A percentile compares a stretch with the other conserved stretches of the same genome.
Evolutionary conservation across 371 early-diverging fungal genomes (phyloP).

Genomic region (Apophysomyces trapeziformis): DNA sequence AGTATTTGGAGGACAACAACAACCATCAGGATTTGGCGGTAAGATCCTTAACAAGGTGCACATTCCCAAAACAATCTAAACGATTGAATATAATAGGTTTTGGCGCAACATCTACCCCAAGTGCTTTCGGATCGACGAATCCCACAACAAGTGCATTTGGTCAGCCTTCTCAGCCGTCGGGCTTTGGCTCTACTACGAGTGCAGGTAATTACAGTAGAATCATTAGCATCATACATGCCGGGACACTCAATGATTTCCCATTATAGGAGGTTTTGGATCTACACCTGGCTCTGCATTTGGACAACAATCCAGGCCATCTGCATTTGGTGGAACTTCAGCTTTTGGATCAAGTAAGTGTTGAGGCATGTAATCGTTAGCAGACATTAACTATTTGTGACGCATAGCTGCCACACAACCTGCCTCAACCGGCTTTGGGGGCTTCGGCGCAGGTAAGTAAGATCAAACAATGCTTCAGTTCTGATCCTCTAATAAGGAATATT

Average conservation of each 20-base stretch:
- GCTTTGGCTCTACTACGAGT: slow-evolving; percentile 41
- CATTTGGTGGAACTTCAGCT: slow-evolving; percentile 45
- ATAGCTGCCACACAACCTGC: slow-evolving; percentile 16
- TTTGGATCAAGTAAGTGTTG: slow-evolving; percentile 48
- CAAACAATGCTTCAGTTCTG: not conserved
- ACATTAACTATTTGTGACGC: slow-evolving; percentile 11
- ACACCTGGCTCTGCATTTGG: slow-evolving; percentile 54
- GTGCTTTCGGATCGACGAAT: slow-evolving; percentile 42
- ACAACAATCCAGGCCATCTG: slow-evolving; percentile 40
- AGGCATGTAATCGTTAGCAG: not conserved
- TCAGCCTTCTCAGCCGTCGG: slow-evolving; percentile 46
- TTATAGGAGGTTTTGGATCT: slow-evolving; percentile 44
- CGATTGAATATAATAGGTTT: slow-evolving; percentile 39
- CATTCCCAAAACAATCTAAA: slow-evolving; percentile 3
- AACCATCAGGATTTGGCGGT: slow-evolving; percentile 59
- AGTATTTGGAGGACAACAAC: slow-evolving; percentile 51
- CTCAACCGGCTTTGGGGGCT: slow-evolving; percentile 35
- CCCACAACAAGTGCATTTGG: slow-evolving; percentile 54
- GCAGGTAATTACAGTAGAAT: slow-evolving; percentile 29
- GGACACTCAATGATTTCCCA: not conserved
- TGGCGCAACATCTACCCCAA: slow-evolving; percentile 46
- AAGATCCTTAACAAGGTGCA: slow-evolving; percentile 11
- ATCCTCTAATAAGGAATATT: slow-evolving; percentile 8
- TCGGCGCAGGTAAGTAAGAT: slow-evolving; percentile 1
- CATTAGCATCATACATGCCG: not conserved